Conservation (phyloP, 208 protist genomes). For the Leishmania major region DNA sequence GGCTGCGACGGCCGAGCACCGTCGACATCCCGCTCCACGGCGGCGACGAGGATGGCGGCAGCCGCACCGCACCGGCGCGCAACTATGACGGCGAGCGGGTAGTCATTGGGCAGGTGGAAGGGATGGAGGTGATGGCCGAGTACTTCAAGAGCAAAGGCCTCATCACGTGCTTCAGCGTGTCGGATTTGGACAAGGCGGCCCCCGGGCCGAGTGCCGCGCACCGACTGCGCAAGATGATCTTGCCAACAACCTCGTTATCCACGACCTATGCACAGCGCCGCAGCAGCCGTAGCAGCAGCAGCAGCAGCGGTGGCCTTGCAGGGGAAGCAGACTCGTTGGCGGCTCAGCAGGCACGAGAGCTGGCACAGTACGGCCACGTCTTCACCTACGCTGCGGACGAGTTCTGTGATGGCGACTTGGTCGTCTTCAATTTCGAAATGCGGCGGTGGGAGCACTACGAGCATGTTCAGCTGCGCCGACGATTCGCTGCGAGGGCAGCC, state of each 20-base stretch:
- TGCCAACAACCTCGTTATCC: not conserved
- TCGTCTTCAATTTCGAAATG: conserved; percentile 46
- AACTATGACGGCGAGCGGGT: conserved; percentile 8
- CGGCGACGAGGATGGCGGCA: not conserved
- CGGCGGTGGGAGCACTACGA: conserved; percentile 53
- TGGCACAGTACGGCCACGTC: conserved; percentile 25
- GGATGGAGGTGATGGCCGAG: conserved; percentile 33
- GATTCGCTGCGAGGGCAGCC: conserved; percentile 22
- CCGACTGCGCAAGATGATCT: conserved; percentile 37
- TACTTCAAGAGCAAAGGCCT: conserved; percentile 39
- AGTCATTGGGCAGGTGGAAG: conserved; percentile 22
- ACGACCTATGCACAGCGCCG: not conserved
- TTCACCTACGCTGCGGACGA: conserved; percentile 49
- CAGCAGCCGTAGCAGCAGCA: conserved; percentile 3
- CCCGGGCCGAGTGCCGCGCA: conserved; percentile 37
- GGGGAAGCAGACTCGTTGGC: conserved; percentile 13
- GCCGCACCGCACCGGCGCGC: not conserved
- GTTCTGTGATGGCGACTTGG: conserved; percentile 59
- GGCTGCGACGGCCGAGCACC: conserved; percentile 23
- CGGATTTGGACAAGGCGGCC: conserved; percentile 30
- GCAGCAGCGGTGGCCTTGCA: not conserved
- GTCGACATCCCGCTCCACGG: conserved; percentile 5
- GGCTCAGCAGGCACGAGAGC: conserved; percentile 32
- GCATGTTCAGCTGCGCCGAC: conserved; percentile 47
- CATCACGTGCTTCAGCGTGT: conserved; percentile 46